These are phyloP conservation scores for Spathaspora sp. DNA, from an alignment of 805 yeast species.

Conservation along the genomic window DNA sequence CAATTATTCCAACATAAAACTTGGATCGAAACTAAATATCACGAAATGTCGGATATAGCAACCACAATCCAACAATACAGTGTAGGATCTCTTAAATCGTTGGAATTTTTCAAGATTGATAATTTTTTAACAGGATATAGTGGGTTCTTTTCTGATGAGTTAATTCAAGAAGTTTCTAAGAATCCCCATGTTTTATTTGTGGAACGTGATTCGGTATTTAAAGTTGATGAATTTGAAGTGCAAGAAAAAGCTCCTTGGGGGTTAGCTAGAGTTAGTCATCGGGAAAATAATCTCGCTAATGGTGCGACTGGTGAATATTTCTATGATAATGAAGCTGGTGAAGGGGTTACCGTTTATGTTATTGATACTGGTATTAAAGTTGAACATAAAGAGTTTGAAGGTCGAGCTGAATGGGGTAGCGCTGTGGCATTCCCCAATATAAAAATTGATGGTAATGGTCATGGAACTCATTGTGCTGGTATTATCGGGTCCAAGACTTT, in stretches of 20 bases:
- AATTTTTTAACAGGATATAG: slow-evolving; percentile 68
- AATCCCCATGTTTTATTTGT: slow-evolving; percentile 24
- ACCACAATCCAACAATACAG: too few relatives aligned
- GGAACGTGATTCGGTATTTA: slow-evolving; percentile 41
- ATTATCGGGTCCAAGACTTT: slow-evolving; percentile 71
- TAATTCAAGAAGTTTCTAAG: slow-evolving; percentile 10
- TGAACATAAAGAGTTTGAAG: slow-evolving; percentile 61
- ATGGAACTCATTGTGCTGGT: slow-evolving; percentile 95
- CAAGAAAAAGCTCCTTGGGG: slow-evolving; percentile 42
- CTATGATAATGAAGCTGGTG: slow-evolving; percentile 37
- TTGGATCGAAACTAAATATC: slow-evolving; percentile 46
- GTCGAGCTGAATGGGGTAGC: slow-evolving; percentile 55
- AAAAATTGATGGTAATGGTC: slow-evolving; percentile 68
- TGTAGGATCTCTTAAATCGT: slow-evolving; percentile 6
- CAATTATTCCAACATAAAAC: slow-evolving; percentile 58
- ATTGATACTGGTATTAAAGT: slow-evolving; percentile 79
- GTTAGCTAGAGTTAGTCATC: slow-evolving; percentile 35
- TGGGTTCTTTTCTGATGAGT: slow-evolving; percentile 55
- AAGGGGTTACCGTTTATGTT: slow-evolving; percentile 66
- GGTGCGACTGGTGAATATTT: slow-evolving; percentile 20
- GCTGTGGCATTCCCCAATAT: slow-evolving; percentile 33
- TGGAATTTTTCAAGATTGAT: slow-evolving; percentile 57
- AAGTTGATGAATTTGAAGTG: slow-evolving; percentile 25
- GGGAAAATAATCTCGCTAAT: slow-evolving; percentile 11
- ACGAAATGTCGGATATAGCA: slow-evolving; percentile 5